A percentile compares a stretch with the other conserved stretches of the same genome.
These are phyloP conservation scores for Candida ponderosae DNA, from an alignment of 805 yeast genomes.

Conservation along the genomic window DNA sequence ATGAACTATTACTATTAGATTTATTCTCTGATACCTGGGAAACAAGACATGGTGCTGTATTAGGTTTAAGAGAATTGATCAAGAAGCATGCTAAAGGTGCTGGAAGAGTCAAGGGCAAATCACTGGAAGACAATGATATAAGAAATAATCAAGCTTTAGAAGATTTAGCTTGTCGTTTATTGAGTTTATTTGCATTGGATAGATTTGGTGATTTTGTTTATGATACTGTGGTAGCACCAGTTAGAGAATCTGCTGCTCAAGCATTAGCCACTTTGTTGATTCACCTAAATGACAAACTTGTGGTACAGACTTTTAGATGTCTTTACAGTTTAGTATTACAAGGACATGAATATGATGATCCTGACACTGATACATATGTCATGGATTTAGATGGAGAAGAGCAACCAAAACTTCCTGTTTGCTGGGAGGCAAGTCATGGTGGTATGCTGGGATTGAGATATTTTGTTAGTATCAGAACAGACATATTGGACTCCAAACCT, in stretches of 20 bases:
- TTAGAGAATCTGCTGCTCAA: slow-evolving; percentile 94
- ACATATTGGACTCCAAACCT: slow-evolving; percentile 54
- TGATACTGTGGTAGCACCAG: slow-evolving; percentile 98
- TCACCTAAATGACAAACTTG: slow-evolving; percentile 53
- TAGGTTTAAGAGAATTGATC: slow-evolving; percentile 83
- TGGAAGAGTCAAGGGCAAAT: slow-evolving; percentile 66
- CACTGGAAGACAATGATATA: slow-evolving; percentile 51
- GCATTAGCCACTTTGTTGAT: slow-evolving; percentile 80
- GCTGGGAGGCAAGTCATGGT: slow-evolving; percentile 99
- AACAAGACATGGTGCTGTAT: slow-evolving; percentile 88
- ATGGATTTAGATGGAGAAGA: slow-evolving; percentile 28
- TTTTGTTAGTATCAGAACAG: slow-evolving; percentile 83
- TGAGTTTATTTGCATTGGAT: slow-evolving; percentile 86
- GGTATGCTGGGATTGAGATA: slow-evolving; percentile 92
- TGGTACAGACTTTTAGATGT: slow-evolving; percentile 54
- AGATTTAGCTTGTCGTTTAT: slow-evolving; percentile 77
- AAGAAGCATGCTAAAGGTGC: slow-evolving; percentile 79
- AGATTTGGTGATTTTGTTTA: slow-evolving; percentile 95
- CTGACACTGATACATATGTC: slow-evolving; percentile 12
- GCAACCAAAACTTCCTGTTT: slow-evolving; percentile 34
- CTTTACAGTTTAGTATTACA: slow-evolving; percentile 69
- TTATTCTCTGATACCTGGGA: slow-evolving; percentile 89
- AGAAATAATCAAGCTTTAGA: slow-evolving; percentile 69
- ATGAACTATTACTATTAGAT: slow-evolving; percentile 71
- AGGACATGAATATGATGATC: slow-evolving; percentile 21